Evolutionary conservation across 371 early-diverging fungal species (phyloP).

Genomic region (Scutellospora calospora): DNA sequence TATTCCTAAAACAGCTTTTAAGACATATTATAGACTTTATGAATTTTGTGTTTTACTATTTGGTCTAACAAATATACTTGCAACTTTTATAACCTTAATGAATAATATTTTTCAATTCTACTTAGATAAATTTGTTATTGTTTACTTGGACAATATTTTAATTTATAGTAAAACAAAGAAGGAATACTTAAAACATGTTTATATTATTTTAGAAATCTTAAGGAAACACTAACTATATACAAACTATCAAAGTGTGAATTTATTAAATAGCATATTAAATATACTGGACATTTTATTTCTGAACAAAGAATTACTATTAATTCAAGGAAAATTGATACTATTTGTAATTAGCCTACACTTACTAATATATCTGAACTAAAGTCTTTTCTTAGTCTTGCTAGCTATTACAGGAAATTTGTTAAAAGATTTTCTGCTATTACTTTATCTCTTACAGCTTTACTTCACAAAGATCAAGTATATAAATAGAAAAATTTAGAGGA

Average conservation of each 20-base stretch:
- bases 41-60: no score
- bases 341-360: conserved; percentile 54
- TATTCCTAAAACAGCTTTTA: conserved; percentile 50
- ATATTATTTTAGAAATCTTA: no score
- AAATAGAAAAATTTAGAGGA: conserved; percentile 49
- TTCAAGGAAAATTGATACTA: no score
- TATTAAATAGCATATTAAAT: no score
- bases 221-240: conserved; percentile 50
- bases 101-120: conserved; percentile 52
- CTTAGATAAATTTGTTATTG: no score
- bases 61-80: conserved; percentile 58
- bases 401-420: conserved; percentile 22
- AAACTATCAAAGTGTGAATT: conserved; percentile 68
- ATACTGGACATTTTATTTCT: no score
- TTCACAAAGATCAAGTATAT: conserved; percentile 51
- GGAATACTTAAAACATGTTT: no score
- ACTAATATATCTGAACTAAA: conserved; percentile 51
- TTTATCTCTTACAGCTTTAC: conserved; percentile 49
- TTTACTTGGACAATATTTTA: no score
- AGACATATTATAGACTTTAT: no score
- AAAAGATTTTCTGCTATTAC: conserved; percentile 35
- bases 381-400: conserved; percentile 47
- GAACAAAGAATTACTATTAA: no score
- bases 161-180: no score
- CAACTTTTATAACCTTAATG: conserved; percentile 58